A percentile compares a stretch with the other conserved stretches of the same genome.
phyloP scores from a whole-genome alignment of 2,329 filamentous ascomycete genomes.

The Thielaviopsis punctulata region DNA sequence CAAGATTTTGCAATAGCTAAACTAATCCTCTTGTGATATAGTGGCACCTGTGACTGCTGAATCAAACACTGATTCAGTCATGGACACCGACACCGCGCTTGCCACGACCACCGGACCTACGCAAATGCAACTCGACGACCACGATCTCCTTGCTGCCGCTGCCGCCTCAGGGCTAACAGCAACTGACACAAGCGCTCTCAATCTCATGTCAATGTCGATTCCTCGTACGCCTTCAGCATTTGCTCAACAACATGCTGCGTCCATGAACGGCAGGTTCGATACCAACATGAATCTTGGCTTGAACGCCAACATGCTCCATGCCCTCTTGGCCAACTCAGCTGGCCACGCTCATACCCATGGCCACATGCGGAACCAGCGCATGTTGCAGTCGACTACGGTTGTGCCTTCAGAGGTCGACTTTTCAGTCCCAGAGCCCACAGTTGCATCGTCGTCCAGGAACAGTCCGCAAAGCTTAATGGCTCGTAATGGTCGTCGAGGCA shows the following conservation, averaged over 20 bases:
- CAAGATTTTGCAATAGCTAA: not conserved
- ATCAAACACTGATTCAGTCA: not conserved
- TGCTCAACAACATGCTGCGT: constrained; percentile 7
- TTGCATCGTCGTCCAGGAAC: constrained; percentile 1
- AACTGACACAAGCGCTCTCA: not conserved
- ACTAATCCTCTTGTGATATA: not conserved
- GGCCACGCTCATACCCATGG: not conserved
- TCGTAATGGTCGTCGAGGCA: not conserved
- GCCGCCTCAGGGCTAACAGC: not conserved
- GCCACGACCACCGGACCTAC: not conserved
- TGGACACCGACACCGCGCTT: not conserved
- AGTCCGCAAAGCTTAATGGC: not conserved
- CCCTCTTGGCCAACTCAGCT: not conserved
- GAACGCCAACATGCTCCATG: constrained; percentile 3
- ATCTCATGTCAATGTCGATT: constrained; percentile 8
- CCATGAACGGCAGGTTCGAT: not conserved
- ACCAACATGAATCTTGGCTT: not conserved
- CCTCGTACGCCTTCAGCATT: constrained; percentile 10
- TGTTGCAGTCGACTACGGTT: constrained; percentile 6
- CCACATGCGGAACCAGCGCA: constrained; percentile 2
- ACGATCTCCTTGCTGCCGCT: not conserved
- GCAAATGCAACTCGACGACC: not conserved
- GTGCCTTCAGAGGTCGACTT: constrained; percentile 8
- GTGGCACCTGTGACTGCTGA: not conserved
- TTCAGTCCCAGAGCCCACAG: not conserved